Conservation (phyloP, 805 yeast genomes). For the Zygosaccharomyces gambellarensis region DNA sequence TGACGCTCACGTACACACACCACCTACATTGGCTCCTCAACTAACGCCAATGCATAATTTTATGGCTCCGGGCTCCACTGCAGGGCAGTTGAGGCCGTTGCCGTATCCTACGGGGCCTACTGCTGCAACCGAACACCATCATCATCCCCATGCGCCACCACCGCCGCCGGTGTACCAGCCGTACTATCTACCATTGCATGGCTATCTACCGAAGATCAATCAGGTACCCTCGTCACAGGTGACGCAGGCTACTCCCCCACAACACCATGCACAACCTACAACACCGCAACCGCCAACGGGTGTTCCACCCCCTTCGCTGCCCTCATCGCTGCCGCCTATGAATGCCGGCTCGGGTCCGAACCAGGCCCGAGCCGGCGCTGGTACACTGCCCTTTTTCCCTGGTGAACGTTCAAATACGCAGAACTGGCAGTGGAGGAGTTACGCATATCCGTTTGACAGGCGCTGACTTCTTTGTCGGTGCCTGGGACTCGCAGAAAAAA, state of each 20-base stretch:
- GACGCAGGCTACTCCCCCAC: background rate
- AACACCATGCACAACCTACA: background rate
- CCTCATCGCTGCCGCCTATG: constrained; percentile 8
- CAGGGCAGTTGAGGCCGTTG: background rate
- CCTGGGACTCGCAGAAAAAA: background rate
- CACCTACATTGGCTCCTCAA: background rate
- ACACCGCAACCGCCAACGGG: constrained; percentile 14
- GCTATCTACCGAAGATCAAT: background rate
- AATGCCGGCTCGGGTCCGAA: background rate
- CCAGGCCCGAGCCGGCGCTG: background rate
- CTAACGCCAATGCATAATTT: background rate
- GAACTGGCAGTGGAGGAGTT: constrained; percentile 3
- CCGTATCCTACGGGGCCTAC: background rate
- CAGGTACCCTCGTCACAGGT: constrained; percentile 1
- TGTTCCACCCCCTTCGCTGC: constrained; percentile 11
- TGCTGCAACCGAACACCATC: background rate
- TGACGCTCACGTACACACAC: too few relatives aligned
- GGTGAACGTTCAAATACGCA: background rate
- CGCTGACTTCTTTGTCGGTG: background rate
- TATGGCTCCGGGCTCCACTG: background rate
- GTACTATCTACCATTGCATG: constrained; percentile 1
- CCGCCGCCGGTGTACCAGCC: constrained; percentile 1
- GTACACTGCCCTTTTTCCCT: background rate
- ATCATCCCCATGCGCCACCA: background rate
- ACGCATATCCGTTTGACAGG: constrained; percentile 2